A percentile compares a stretch with the other conserved stretches of the same genome.
Conservation (phyloP, 2,329 filamentous ascomycete genomes). For the Hypoxylon sp. region DNA sequence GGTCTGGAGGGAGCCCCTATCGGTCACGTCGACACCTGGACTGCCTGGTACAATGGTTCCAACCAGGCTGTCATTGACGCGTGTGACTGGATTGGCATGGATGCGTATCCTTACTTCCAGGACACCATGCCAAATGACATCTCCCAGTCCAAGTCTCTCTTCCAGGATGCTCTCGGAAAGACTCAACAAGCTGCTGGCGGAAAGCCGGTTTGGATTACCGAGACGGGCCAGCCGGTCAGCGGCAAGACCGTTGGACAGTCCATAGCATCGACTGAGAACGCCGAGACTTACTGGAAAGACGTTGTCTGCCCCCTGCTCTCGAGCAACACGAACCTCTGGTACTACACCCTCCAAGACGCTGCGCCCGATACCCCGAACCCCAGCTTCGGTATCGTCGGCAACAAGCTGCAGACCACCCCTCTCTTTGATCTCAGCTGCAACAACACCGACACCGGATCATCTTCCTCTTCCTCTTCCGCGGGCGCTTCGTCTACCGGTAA, state of each 20-base stretch:
- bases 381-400: slow-evolving; percentile 78
- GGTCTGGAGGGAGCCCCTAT: slow-evolving; percentile 70
- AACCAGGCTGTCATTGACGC: slow-evolving; percentile 79
- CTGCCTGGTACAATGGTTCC: slow-evolving; percentile 79
- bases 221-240: slow-evolving; percentile 88
- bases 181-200: slow-evolving; percentile 72
- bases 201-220: slow-evolving; percentile 87
- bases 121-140: slow-evolving; percentile 77
- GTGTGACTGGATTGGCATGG: slow-evolving; percentile 85
- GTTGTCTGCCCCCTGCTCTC: slow-evolving; percentile 80
- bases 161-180: slow-evolving; percentile 75
- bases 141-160: slow-evolving; percentile 74
- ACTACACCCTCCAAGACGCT: slow-evolving; percentile 82
- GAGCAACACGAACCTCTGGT: slow-evolving; percentile 76
- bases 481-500: slow-evolving; percentile 42
- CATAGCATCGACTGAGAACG: slow-evolving; percentile 75
- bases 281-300: slow-evolving; percentile 84
- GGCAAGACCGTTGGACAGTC: slow-evolving; percentile 75
- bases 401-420: slow-evolving; percentile 66
- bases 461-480: slow-evolving; percentile 45
- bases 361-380: slow-evolving; percentile 72
- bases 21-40: slow-evolving; percentile 94
- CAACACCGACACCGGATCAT: slow-evolving; percentile 51
- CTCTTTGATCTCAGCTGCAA: slow-evolving; percentile 75
- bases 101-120: slow-evolving; percentile 90